phyloP scores from a whole-genome alignment of 352 stramenopile genomes.

The Pythium phragmitis region DNA sequence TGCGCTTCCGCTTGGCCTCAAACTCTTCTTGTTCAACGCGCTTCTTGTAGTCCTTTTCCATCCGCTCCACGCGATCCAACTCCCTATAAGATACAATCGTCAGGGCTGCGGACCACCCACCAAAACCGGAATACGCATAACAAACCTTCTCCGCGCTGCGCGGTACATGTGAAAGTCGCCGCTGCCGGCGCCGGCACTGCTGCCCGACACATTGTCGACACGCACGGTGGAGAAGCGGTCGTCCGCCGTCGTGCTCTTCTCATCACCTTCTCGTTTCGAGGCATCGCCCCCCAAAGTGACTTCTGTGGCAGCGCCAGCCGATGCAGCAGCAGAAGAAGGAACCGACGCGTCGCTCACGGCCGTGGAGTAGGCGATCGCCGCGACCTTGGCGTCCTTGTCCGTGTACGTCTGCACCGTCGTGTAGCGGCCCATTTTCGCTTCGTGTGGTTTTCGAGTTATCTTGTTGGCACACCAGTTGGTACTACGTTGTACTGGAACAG shows the following conservation, averaged over 20 bases:
- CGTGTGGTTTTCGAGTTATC: background rate
- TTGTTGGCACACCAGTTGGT: background rate
- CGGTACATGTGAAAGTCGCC: conserved; percentile 98
- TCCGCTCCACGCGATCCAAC: conserved; percentile 87
- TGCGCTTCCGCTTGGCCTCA: conserved; percentile 61
- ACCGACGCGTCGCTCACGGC: conserved; percentile 2
- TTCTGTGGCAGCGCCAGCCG: background rate
- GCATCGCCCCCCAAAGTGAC: background rate
- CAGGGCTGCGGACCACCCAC: background rate
- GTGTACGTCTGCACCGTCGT: conserved; percentile 86
- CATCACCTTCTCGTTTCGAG: conserved; percentile 6
- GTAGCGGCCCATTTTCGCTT: conserved; percentile 58
- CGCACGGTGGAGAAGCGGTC: conserved; percentile 61
- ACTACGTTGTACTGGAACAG: background rate
- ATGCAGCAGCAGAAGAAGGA: background rate
- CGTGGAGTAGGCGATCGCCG: conserved; percentile 55
- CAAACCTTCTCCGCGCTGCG: conserved; percentile 81
- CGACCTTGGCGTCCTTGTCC: conserved; percentile 74
- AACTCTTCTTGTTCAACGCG: conserved; percentile 66
- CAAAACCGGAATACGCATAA: background rate
- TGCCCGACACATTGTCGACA: conserved; percentile 96
- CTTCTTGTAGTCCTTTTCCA: conserved; percentile 85
- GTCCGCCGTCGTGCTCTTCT: conserved; percentile 20
- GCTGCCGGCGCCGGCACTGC: conserved; percentile 91
- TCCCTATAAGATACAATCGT: conserved; percentile 48